These are phyloP conservation scores for Fagopyrum esculentum DNA, from an alignment of 148 eudicot genomes.

Conservation along the genomic window DNA sequence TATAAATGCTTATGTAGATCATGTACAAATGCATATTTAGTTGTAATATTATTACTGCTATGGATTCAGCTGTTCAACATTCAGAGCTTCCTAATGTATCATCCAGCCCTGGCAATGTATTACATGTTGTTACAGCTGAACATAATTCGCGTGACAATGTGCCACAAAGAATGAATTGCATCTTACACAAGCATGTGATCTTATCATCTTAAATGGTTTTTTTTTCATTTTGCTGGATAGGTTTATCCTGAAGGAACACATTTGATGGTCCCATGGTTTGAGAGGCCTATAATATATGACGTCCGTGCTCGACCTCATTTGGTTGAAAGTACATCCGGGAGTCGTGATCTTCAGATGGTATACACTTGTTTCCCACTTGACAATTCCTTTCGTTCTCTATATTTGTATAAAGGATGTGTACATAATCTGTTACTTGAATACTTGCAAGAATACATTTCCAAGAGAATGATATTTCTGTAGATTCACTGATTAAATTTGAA, in stretches of 20 bases:
- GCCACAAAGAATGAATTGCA: background rate
- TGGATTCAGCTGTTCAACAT: background rate
- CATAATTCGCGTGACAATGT: background rate
- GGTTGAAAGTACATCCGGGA: slow-evolving; percentile 91
- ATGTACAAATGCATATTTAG: background rate
- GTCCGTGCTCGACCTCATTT: slow-evolving; percentile 93
- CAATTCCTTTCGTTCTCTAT: background rate
- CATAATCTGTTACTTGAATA: background rate
- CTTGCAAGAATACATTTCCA: background rate
- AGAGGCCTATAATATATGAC: slow-evolving; percentile 87
- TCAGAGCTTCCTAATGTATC: background rate
- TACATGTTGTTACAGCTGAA: background rate
- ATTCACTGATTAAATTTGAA: background rate
- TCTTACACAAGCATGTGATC: background rate
- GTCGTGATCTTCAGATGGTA: slow-evolving; percentile 99
- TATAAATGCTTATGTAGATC: background rate
- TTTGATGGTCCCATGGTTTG: slow-evolving; percentile 87
- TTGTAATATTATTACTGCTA: background rate
- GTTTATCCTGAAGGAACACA: slow-evolving; percentile 99
- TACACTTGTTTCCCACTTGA: slow-evolving; percentile 4
- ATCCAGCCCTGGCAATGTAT: background rate
- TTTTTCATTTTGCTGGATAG: slow-evolving; percentile 23
- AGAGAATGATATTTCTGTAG: background rate
- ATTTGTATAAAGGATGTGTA: background rate
- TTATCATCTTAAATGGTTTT: background rate